Conservation (phyloP, 768 basidiomycete species). For the Boletus eberwhitei region DNA sequence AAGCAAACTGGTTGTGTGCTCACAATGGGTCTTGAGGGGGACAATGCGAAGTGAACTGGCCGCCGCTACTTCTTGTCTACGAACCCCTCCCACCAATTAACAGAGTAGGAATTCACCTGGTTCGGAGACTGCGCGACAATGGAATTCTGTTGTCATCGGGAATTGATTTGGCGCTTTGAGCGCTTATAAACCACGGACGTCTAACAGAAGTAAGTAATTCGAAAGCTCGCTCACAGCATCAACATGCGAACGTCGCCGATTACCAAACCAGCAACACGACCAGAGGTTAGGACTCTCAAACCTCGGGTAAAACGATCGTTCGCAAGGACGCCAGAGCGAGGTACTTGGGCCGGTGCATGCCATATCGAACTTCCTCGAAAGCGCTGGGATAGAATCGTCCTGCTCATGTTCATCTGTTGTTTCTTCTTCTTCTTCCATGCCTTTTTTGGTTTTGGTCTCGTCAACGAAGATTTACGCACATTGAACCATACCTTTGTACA, state of each 20-base stretch:
- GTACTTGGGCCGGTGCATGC: not conserved
- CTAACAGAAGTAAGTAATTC: not conserved
- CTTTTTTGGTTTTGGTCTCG: constrained; percentile 21
- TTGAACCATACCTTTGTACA: not conserved
- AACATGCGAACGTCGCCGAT: constrained; percentile 11
- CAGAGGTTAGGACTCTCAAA: not conserved
- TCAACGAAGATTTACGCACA: not conserved
- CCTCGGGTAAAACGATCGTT: constrained; percentile 1
- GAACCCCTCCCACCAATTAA: not conserved
- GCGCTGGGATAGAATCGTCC: constrained; percentile 22
- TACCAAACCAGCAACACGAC: not conserved
- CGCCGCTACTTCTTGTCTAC: not conserved
- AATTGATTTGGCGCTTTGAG: not conserved
- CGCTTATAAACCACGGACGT: not conserved
- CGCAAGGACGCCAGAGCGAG: not conserved
- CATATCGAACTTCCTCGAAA: constrained; percentile 7
- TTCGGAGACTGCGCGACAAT: not conserved
- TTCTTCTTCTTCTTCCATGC: constrained; percentile 26
- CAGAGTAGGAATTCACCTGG: not conserved
- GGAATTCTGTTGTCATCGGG: constrained; percentile 2
- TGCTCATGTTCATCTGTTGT: constrained; percentile 24
- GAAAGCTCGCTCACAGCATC: constrained; percentile 1
- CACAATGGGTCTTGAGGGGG: not conserved
- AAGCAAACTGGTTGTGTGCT: not conserved
- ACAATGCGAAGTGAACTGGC: not conserved